Conservation (phyloP, 176 grass and related monocot genomes). For the Guadua angustifolia region DNA sequence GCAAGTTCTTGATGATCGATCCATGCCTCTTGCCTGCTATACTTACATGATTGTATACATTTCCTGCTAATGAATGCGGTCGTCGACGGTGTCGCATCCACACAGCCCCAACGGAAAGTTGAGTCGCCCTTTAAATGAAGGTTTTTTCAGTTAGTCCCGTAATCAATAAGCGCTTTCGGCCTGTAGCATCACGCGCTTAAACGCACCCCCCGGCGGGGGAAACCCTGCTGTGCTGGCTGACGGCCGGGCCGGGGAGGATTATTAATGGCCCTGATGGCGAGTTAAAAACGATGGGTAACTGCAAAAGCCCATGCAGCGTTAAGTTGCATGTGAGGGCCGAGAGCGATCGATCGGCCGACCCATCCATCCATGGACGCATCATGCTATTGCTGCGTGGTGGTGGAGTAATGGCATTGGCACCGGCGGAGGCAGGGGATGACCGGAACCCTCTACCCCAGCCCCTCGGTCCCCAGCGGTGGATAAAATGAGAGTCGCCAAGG, state of each 20-base stretch:
- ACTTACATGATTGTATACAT: neutral
- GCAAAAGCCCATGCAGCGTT: constrained; percentile 57
- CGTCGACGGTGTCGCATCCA: constrained; percentile 36
- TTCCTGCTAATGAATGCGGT: constrained; percentile 41
- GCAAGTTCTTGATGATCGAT: neutral
- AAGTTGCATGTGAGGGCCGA: constrained; percentile 51
- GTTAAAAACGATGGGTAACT: constrained; percentile 59
- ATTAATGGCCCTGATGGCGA: constrained; percentile 38
- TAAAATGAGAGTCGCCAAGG: neutral
- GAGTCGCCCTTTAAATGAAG: constrained; percentile 30
- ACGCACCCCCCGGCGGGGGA: neutral
- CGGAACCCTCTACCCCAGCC: no score
- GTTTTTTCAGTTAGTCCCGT: neutral
- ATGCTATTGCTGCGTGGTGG: neutral
- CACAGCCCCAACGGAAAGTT: constrained; percentile 48
- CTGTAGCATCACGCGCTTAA: constrained; percentile 14
- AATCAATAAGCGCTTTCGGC: constrained; percentile 41
- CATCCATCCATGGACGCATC: neutral
- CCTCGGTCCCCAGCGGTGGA: no score
- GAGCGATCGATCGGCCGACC: constrained; percentile 10
- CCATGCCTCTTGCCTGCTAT: neutral
- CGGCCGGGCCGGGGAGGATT: neutral
- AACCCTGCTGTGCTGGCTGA: neutral
- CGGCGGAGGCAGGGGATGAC: no score
- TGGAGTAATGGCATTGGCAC: constrained; percentile 23